phyloP scores from a whole-genome alignment of 768 basidiomycete species.

The Cubamyces sp. region DNA sequence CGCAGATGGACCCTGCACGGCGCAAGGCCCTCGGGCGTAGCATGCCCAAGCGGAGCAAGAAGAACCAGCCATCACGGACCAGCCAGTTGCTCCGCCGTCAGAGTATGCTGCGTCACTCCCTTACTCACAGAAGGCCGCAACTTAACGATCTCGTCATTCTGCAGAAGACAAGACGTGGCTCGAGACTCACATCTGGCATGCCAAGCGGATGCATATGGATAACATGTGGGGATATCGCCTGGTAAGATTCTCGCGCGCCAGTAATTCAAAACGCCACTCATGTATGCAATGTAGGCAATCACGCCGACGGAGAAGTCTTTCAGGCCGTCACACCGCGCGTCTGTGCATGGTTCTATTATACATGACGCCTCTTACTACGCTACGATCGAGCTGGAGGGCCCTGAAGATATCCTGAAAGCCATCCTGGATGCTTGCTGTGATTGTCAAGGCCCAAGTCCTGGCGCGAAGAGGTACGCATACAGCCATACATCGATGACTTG shows the following conservation, averaged over 20 bases:
- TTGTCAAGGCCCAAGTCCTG: conserved; percentile 62
- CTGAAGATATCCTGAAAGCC: conserved; percentile 53
- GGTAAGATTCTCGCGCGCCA: conserved; percentile 43
- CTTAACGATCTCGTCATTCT: background rate
- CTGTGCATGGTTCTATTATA: conserved; percentile 80
- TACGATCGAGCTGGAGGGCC: conserved; percentile 73
- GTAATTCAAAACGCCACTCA: too few relatives aligned
- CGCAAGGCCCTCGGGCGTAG: conserved; percentile 47
- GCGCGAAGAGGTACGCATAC: conserved; percentile 55
- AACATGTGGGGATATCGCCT: conserved; percentile 91
- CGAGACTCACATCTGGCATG: conserved; percentile 96
- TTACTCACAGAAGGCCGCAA: background rate
- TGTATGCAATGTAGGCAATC: conserved; percentile 54
- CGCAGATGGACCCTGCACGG: conserved; percentile 57
- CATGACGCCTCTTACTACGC: conserved; percentile 91
- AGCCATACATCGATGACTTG: background rate
- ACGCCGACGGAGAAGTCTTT: conserved; percentile 92
- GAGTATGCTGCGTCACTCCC: conserved; percentile 46
- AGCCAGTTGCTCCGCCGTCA: conserved; percentile 73
- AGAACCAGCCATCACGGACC: conserved; percentile 58
- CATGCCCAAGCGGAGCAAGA: conserved; percentile 67
- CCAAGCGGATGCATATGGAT: conserved; percentile 95
- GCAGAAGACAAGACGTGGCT: conserved; percentile 90
- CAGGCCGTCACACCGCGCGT: conserved; percentile 89
- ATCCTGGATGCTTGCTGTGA: conserved; percentile 64